These are phyloP conservation scores for Sphenostylis stenocarpa DNA, from an alignment of 306 rosid species.

Conservation along the genomic window DNA sequence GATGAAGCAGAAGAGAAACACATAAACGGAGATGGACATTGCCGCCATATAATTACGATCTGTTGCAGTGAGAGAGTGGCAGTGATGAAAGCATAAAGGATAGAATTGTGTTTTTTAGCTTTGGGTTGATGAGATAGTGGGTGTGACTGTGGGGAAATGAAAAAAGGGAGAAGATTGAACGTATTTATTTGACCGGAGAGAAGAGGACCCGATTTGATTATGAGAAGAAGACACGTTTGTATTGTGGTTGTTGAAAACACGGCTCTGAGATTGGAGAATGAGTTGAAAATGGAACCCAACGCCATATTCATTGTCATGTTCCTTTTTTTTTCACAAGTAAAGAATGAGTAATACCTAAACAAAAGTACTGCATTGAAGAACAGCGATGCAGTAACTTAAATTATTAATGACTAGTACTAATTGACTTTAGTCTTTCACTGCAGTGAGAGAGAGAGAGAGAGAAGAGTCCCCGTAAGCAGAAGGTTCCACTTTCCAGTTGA, in stretches of 20 bases:
- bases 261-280: background rate
- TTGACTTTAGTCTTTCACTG: background rate
- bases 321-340: background rate
- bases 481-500: background rate
- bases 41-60: background rate
- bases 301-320: background rate
- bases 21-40: background rate
- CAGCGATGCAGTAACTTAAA: background rate
- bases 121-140: background rate
- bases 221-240: slow-evolving; percentile 7
- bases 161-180: background rate
- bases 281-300: background rate
- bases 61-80: background rate
- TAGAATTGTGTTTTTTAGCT: background rate
- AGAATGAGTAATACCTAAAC: background rate
- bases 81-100: background rate
- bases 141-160: background rate
- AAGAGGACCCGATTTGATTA: background rate
- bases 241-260: slow-evolving; percentile 10
- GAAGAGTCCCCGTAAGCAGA: background rate
- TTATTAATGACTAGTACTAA: background rate
- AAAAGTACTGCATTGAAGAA: no score
- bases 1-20: slow-evolving; percentile 26
- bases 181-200: slow-evolving; percentile 8
- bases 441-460: background rate